Conservation (phyloP, 2,329 filamentous ascomycete species). For the Setomelanomma holmii region DNA sequence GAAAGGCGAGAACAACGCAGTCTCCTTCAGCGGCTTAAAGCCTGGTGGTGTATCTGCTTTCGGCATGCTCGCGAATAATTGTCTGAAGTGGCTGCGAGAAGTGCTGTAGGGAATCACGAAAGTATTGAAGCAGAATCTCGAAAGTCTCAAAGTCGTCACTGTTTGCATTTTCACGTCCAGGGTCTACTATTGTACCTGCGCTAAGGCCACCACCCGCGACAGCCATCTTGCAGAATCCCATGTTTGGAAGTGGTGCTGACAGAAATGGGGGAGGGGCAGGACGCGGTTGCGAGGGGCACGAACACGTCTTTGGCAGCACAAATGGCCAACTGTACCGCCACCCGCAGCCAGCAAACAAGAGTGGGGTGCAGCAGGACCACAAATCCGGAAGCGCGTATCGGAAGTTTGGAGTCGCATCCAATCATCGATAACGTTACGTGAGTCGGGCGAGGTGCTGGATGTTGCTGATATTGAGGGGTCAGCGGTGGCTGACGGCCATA, state of each 20-base stretch:
- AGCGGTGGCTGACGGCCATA: slow-evolving; percentile 1
- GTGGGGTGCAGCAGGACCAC: slow-evolving; percentile 24
- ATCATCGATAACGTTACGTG: slow-evolving; percentile 35
- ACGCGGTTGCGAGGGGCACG: background rate
- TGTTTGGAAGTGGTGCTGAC: slow-evolving; percentile 32
- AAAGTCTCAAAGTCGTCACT: background rate
- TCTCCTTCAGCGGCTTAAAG: slow-evolving; percentile 41
- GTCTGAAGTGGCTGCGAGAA: background rate
- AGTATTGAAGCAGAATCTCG: slow-evolving; percentile 2
- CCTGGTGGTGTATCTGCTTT: slow-evolving; percentile 38
- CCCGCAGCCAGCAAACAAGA: slow-evolving; percentile 14
- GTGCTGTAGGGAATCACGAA: background rate
- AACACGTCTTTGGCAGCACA: background rate
- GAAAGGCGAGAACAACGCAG: slow-evolving; percentile 41
- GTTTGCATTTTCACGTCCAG: slow-evolving; percentile 16
- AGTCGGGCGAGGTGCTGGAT: slow-evolving; percentile 8
- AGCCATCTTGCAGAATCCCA: slow-evolving; percentile 21
- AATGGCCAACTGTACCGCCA: background rate
- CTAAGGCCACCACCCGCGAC: slow-evolving; percentile 18
- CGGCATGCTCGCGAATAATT: slow-evolving; percentile 30
- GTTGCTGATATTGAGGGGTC: slow-evolving; percentile 25
- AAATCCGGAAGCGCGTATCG: slow-evolving; percentile 6
- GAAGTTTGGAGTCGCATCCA: slow-evolving; percentile 13
- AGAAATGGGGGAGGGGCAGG: slow-evolving; percentile 35
- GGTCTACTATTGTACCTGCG: slow-evolving; percentile 38